Conservation (phyloP, 805 yeast genomes). For the Teunomyces tritomae region DNA sequence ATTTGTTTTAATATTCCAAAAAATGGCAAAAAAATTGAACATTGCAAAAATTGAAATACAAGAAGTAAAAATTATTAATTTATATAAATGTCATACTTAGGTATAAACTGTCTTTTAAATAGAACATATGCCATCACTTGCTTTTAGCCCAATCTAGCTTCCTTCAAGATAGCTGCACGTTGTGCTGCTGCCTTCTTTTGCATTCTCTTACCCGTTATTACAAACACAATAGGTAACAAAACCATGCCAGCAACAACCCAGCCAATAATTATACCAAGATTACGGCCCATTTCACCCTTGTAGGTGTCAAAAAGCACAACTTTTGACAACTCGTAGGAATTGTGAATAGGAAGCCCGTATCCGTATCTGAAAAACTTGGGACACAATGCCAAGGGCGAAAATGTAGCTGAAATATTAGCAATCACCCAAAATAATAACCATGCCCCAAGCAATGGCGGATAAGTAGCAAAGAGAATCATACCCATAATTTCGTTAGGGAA, state of each 20-base stretch:
- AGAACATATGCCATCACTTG: no score
- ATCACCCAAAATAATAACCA: constrained; percentile 31
- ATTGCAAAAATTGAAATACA: no score
- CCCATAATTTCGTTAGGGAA: constrained; percentile 68
- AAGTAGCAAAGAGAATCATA: constrained; percentile 45
- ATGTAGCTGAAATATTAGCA: constrained; percentile 29
- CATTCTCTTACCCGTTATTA: constrained; percentile 38
- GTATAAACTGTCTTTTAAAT: no score
- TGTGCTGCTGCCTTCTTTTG: constrained; percentile 21
- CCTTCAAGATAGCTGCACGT: background rate
- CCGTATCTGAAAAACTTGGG: constrained; percentile 35
- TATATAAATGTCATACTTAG: no score
- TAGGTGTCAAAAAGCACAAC: constrained; percentile 34
- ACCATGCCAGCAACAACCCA: constrained; percentile 48
- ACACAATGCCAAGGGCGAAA: constrained; percentile 30
- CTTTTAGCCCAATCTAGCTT: background rate
- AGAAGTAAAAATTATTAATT: no score
- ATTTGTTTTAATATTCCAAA: no score
- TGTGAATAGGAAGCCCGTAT: constrained; percentile 35
- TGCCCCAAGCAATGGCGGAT: constrained; percentile 67
- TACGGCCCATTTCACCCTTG: constrained; percentile 30
- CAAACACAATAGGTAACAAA: constrained; percentile 44
- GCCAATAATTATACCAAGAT: constrained; percentile 24
- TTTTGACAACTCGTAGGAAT: constrained; percentile 27
- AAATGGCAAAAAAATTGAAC: no score